phyloP scores from a whole-genome alignment of 2,329 filamentous ascomycete species.

The Ophiostoma pallidulum region DNA sequence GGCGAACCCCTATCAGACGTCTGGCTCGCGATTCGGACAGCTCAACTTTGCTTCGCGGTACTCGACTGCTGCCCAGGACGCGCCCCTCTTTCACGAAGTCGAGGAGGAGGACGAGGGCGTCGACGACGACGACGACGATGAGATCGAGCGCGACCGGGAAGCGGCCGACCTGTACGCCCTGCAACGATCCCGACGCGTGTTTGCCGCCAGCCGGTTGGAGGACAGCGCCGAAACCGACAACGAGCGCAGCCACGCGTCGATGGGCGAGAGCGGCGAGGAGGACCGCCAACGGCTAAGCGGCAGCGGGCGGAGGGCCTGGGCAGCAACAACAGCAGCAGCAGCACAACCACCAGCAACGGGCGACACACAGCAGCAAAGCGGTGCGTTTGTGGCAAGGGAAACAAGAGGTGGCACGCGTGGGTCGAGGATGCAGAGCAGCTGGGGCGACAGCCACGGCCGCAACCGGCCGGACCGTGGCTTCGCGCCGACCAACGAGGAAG shows the following conservation, averaged over 20 bases:
- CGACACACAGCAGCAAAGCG: not conserved
- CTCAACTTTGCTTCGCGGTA: slow-evolving; percentile 68
- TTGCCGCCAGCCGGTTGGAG: slow-evolving; percentile 71
- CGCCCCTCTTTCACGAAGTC: slow-evolving; percentile 71
- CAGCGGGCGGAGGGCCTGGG: slow-evolving; percentile 26
- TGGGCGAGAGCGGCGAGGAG: slow-evolving; percentile 45
- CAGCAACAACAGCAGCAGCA: no score
- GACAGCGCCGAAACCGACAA: slow-evolving; percentile 80
- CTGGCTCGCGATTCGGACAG: slow-evolving; percentile 62
- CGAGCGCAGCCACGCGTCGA: slow-evolving; percentile 48
- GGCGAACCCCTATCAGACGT: slow-evolving; percentile 71
- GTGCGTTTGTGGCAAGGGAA: not conserved
- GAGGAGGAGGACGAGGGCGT: slow-evolving; percentile 64
- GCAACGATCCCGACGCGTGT: slow-evolving; percentile 79
- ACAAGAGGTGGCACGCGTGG: not conserved
- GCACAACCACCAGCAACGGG: not conserved
- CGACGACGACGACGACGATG: slow-evolving; percentile 85
- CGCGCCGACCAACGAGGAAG: slow-evolving; percentile 18
- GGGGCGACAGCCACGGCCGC: slow-evolving; percentile 46
- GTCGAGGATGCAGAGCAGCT: slow-evolving; percentile 52
- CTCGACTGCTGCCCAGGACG: slow-evolving; percentile 59
- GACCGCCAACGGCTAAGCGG: slow-evolving; percentile 17
- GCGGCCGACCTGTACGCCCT: slow-evolving; percentile 91
- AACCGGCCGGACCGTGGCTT: slow-evolving; percentile 21
- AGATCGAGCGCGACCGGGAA: slow-evolving; percentile 80